These are phyloP conservation scores for Trichosporon asahii DNA, from an alignment of 1,284 basidiomycete species.

Conservation along the genomic window DNA sequence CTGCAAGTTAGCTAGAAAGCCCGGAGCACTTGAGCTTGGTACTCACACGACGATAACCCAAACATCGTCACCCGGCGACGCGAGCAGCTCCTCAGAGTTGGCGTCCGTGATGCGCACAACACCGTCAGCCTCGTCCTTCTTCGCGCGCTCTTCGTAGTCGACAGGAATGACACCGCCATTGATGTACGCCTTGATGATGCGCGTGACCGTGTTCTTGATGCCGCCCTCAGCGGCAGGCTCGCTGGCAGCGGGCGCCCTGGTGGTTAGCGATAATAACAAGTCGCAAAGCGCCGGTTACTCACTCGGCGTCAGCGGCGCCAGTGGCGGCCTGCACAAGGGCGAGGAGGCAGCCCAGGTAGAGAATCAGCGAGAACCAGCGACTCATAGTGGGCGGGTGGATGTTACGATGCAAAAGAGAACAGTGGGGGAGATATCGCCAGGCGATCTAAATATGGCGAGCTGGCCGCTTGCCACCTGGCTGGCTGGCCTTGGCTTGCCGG, in stretches of 20 bases:
- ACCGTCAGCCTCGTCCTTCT: slow-evolving; percentile 67
- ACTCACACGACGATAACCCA: slow-evolving; percentile 42
- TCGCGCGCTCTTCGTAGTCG: slow-evolving; percentile 3
- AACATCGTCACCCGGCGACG: slow-evolving; percentile 24
- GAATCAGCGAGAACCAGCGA: slow-evolving; percentile 4
- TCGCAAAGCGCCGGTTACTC: not conserved
- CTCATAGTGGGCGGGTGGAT: slow-evolving; percentile 1
- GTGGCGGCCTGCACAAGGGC: not conserved
- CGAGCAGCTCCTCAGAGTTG: slow-evolving; percentile 34
- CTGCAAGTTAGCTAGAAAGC: slow-evolving; percentile 13
- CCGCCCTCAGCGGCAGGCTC: not conserved
- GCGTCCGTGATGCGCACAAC: slow-evolving; percentile 39
- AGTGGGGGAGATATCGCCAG: not conserved
- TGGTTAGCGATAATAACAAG: not conserved
- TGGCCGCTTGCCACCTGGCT: not conserved
- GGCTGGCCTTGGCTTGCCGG: not conserved
- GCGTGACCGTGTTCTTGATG: not conserved
- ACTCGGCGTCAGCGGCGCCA: not conserved
- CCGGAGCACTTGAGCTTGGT: not conserved
- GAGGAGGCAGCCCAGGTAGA: not conserved
- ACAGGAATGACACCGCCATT: slow-evolving; percentile 4
- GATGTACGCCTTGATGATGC: not conserved
- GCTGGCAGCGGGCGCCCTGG: not conserved
- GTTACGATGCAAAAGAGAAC: not conserved
- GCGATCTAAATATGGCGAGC: not conserved